These are phyloP conservation scores for Cordyceps militaris DNA, from an alignment of 2,329 filamentous ascomycete genomes.

Conservation along the genomic window DNA sequence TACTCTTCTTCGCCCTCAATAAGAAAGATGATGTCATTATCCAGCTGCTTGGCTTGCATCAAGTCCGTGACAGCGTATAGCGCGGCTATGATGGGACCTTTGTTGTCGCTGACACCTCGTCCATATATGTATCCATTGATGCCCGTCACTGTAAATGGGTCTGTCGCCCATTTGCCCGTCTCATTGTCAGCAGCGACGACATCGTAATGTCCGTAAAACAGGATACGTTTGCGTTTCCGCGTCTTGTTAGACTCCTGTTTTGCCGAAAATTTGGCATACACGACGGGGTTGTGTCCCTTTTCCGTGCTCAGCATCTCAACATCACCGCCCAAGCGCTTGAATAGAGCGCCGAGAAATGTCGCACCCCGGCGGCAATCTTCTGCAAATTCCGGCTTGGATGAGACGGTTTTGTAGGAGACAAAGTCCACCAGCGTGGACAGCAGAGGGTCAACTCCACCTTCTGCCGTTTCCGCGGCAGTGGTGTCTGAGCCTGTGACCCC, in stretches of 20 bases:
- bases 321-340: constrained; percentile 83
- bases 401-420: constrained; percentile 86
- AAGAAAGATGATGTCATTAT: constrained; percentile 84
- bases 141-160: constrained; percentile 85
- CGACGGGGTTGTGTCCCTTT: constrained; percentile 80
- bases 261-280: constrained; percentile 79
- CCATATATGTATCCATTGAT: constrained; percentile 91
- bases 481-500: constrained; percentile 48
- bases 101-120: constrained; percentile 95
- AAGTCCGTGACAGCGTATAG: constrained; percentile 90
- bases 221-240: constrained; percentile 78
- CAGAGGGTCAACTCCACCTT: constrained; percentile 44
- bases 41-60: constrained; percentile 72
- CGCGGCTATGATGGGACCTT: constrained; percentile 89
- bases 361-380: constrained; percentile 91
- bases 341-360: constrained; percentile 80
- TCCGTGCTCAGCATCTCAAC: constrained; percentile 85
- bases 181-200: constrained; percentile 85
- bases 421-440: constrained; percentile 75
- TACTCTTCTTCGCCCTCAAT: constrained; percentile 97
- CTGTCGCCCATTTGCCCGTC: constrained; percentile 73
- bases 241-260: constrained; percentile 58
- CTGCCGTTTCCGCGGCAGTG: constrained; percentile 28
- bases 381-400: constrained; percentile 75
- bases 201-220: constrained; percentile 98